A percentile compares a stretch with the other conserved stretches of the same genome.
Evolutionary conservation across 2,329 filamentous ascomycete species (phyloP).

Genomic region (Sarocladiaceae sp.): DNA sequence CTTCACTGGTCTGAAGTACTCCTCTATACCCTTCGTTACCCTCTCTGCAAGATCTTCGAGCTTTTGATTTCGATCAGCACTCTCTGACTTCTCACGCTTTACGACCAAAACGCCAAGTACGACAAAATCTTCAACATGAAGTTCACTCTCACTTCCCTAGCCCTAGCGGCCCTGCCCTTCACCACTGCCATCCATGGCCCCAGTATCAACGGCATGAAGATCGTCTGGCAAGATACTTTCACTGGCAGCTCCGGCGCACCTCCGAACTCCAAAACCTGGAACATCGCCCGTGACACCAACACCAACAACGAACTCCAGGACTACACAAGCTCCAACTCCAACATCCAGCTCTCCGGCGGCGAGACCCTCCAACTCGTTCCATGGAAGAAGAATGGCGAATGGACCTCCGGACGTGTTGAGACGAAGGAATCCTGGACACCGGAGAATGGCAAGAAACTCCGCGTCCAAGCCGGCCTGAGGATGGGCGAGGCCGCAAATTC

Average conservation of each 20-base stretch:
- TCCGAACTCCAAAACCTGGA: slow-evolving; percentile 38
- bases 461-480: slow-evolving; percentile 40
- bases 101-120: background rate
- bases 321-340: slow-evolving; percentile 38
- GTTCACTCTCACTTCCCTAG: slow-evolving; percentile 16
- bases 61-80: background rate
- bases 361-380: slow-evolving; percentile 49
- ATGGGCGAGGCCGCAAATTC: slow-evolving; percentile 37
- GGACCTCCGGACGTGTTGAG: slow-evolving; percentile 49
- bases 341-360: slow-evolving; percentile 47
- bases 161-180: slow-evolving; percentile 19
- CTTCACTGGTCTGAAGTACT: slow-evolving; percentile 5
- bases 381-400: slow-evolving; percentile 31
- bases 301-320: slow-evolving; percentile 46
- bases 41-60: slow-evolving; percentile 1
- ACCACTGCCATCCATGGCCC: slow-evolving; percentile 33
- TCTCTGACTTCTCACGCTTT: background rate
- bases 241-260: slow-evolving; percentile 31
- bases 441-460: slow-evolving; percentile 31
- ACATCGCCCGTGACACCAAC: slow-evolving; percentile 37
- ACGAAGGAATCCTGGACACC: slow-evolving; percentile 42
- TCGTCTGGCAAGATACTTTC: slow-evolving; percentile 44
- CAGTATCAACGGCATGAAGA: slow-evolving; percentile 32
- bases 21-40: background rate
- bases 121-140: slow-evolving; percentile 19